Evolutionary conservation across 73 alveolate species (phyloP), one percentile per base, ranked within the genome.

Genomic region (Halteria grandinella): DNA sequence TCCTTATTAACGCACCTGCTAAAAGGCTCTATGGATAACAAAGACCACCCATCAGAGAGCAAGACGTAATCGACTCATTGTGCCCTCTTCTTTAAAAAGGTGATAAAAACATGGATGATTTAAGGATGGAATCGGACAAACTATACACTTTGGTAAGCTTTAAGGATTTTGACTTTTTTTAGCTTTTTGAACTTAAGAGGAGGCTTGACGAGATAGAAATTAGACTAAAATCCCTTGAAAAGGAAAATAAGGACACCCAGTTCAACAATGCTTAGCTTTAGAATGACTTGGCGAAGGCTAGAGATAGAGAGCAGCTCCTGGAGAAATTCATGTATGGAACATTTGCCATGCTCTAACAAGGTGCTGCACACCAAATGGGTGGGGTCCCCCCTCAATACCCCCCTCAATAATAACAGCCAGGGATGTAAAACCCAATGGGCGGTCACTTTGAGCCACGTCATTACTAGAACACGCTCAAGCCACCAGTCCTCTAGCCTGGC

Each of bases 161-260:
- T 6, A 28, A 14, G 2, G 18, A n/a, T 57, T 17, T 17, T 31
- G 49, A 8, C 5, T 5, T 24, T 53, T 8, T 23, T 18, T 60
- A 60, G 77, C 25, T 60, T 41, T 11, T 60, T n/a, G 18, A 34
- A 60, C 37, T 60, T 55, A 21, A 60, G 43, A 60, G 48, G 43
- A 60, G 77, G 34, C 34, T 60, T 60, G 77, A 60, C 1, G 77
- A 60, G n/a, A 60, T 60, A 21, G 77, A 60, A 18, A n/a, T 37
- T 14, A 60, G 77, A 60, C 59, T 60, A 17, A 60, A 60, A 29
- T 5, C 55, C 1, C 43, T 60, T n/a, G 77, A 60, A 37, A 60
- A 60, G 43, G 77, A 60, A 23, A 60, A 60, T 37, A 60, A 37
- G 24, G 77, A 60, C 4, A 60, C 77, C 10, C 24, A 14, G 18